A percentile compares a stretch with the other conserved stretches of the same genome.
Evolutionary conservation across 169 alveolate genomes (phyloP).

Genomic region (Plasmodium gallinaceum): DNA sequence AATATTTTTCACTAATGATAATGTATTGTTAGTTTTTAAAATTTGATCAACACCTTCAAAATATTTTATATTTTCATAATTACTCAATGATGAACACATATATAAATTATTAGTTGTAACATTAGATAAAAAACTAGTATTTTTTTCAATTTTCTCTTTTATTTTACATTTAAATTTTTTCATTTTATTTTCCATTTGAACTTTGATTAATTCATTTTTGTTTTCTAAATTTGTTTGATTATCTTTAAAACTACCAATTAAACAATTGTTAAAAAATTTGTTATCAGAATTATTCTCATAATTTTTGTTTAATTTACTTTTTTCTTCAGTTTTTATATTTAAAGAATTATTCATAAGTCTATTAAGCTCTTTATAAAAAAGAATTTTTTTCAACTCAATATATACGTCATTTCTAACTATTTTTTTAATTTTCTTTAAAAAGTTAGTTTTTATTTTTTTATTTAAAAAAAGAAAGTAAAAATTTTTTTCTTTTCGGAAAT

Average conservation of each 20-base stretch:
- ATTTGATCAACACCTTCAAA: slow-evolving; percentile 1
- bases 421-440: slow-evolving; percentile 37
- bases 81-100: slow-evolving; percentile 9
- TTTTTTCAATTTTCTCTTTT: slow-evolving; percentile 9
- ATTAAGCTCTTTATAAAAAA: slow-evolving; percentile 21
- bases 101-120: slow-evolving; percentile 4
- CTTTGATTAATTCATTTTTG: neutral
- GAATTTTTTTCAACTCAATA: slow-evolving; percentile 11
- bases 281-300: neutral
- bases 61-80: neutral
- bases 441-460: slow-evolving; percentile 45
- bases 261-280: neutral
- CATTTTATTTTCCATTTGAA: neutral
- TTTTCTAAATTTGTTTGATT: no score
- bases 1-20: slow-evolving; percentile 34
- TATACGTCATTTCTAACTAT: neutral
- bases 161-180: neutral
- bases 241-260: no score
- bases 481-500: slow-evolving; percentile 22
- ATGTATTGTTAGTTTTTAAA: slow-evolving; percentile 37
- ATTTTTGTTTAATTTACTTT: neutral
- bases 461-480: slow-evolving; percentile 21
- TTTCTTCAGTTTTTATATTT: neutral
- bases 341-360: slow-evolving; percentile 22
- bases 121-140: slow-evolving; percentile 3